Evolutionary conservation across 75 land plant species (phyloP).

Genomic region (Adiantum capillusveneris): DNA sequence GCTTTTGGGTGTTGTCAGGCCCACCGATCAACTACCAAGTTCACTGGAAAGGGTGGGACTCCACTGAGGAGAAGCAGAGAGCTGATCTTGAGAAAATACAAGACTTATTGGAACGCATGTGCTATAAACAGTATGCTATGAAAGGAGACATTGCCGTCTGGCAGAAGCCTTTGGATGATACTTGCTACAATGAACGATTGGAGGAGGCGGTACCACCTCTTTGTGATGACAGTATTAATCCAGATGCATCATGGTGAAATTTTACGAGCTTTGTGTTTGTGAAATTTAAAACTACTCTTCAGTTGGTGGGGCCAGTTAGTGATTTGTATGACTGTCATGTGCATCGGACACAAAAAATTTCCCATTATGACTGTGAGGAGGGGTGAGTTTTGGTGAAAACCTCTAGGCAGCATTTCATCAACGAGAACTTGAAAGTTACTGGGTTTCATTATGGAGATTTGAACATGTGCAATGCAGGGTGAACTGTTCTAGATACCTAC

Average conservation of each 20-base stretch:
- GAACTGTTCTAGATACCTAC: too few species aligned
- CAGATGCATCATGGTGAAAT: slow-evolving; percentile 71
- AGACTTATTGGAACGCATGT: slow-evolving; percentile 49
- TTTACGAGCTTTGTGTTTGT: too few species aligned
- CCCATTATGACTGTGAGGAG: too few species aligned
- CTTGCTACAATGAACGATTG: slow-evolving; percentile 52
- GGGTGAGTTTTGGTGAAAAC: too few species aligned
- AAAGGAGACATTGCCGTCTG: slow-evolving; percentile 87
- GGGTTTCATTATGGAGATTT: too few species aligned
- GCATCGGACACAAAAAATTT: too few species aligned
- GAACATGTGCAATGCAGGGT: too few species aligned
- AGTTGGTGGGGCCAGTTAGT: too few species aligned
- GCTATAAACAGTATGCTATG: slow-evolving; percentile 57
- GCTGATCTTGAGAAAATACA: slow-evolving; percentile 51
- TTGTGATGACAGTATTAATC: slow-evolving; percentile 77
- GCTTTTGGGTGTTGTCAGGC: slow-evolving; percentile 91
- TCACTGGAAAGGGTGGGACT: slow-evolving; percentile 80
- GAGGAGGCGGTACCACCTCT: slow-evolving; percentile 54
- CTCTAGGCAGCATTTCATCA: too few species aligned
- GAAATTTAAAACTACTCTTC: too few species aligned
- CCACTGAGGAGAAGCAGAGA: slow-evolving; percentile 59
- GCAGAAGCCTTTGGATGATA: slow-evolving; percentile 65
- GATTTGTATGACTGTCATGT: too few species aligned
- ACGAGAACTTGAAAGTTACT: too few species aligned
- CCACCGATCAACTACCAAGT: slow-evolving; percentile 80